These are phyloP conservation scores for Sugiyamaella americana DNA, from an alignment of 805 yeast species.

Conservation along the genomic window DNA sequence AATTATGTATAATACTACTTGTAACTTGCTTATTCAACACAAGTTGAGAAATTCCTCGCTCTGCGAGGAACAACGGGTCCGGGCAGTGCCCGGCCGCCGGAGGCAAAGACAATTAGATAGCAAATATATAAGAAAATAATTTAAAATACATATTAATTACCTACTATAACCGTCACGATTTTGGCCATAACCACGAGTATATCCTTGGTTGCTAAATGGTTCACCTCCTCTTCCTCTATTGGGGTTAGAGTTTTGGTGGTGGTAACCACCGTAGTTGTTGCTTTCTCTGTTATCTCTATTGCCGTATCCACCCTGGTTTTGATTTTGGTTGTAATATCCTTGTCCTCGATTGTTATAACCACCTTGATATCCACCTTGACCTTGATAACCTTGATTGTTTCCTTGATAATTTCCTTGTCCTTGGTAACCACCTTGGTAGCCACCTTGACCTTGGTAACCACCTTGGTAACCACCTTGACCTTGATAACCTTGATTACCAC, in stretches of 20 bases:
- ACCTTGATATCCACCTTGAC: constrained; percentile 10
- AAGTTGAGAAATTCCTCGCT: too few relatives aligned
- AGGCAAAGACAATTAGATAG: too few relatives aligned
- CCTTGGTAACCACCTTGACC: constrained; percentile 12
- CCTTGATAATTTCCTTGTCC: constrained; percentile 9
- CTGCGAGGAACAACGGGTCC: too few relatives aligned
- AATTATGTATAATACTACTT: too few relatives aligned
- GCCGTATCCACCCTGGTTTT: constrained; percentile 1
- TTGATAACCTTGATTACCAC: constrained; percentile 1
- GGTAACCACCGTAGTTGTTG: not conserved
- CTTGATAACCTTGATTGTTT: constrained; percentile 14
- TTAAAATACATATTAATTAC: too few relatives aligned
- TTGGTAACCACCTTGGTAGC: constrained; percentile 18
- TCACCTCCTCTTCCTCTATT: too few relatives aligned
- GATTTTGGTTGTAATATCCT: constrained; percentile 13
- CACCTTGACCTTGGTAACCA: constrained; percentile 18
- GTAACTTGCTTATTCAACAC: too few relatives aligned
- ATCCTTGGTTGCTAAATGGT: too few relatives aligned
- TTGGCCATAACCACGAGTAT: not conserved
- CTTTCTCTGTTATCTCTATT: constrained; percentile 1
- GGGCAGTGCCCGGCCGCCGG: too few relatives aligned
- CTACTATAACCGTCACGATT: not conserved
- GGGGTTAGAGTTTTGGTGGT: not conserved
- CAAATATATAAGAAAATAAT: too few relatives aligned
- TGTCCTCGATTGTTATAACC: constrained; percentile 4